phyloP scores from a whole-genome alignment of 2,329 filamentous ascomycete genomes.

The Fusarium sacchari region DNA sequence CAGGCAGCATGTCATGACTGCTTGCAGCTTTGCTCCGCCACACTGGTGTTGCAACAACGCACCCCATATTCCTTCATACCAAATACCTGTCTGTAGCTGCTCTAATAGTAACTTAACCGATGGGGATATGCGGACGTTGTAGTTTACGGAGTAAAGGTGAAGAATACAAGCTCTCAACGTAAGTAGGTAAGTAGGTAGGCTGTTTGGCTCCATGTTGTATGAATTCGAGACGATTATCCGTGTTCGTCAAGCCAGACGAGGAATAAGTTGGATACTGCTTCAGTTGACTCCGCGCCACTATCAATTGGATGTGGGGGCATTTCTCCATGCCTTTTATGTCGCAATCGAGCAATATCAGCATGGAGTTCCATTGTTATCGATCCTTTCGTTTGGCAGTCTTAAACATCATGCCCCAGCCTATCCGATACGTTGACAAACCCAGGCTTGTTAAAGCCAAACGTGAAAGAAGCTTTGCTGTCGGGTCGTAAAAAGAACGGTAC shows the following conservation, averaged over 20 bases:
- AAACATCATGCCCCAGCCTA: neutral
- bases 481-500: neutral
- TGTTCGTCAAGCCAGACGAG: conserved; percentile 8
- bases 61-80: conserved; percentile 2
- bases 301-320: conserved; percentile 7
- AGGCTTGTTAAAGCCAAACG: neutral
- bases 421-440: neutral
- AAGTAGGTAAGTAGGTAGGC: neutral
- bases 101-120: neutral
- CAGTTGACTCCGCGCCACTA: conserved; percentile 11
- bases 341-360: neutral
- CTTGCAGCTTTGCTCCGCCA: conserved; percentile 21
- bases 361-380: neutral
- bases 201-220: neutral
- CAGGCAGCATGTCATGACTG: conserved; percentile 18
- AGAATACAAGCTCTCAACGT: neutral
- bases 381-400: neutral
- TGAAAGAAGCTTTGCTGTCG: conserved; percentile 1
- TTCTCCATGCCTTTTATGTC: neutral
- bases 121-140: neutral
- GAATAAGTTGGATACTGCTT: conserved; percentile 2
- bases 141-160: neutral
- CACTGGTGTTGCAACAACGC: conserved; percentile 1
- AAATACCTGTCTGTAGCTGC: neutral
- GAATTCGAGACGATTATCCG: conserved; percentile 9